Percentiles rank a stretch among this genome's conserved stretches.
These are phyloP conservation scores for Funneliformis caledonium DNA, from an alignment of 371 early-diverging fungal genomes.

Conservation along the genomic window DNA sequence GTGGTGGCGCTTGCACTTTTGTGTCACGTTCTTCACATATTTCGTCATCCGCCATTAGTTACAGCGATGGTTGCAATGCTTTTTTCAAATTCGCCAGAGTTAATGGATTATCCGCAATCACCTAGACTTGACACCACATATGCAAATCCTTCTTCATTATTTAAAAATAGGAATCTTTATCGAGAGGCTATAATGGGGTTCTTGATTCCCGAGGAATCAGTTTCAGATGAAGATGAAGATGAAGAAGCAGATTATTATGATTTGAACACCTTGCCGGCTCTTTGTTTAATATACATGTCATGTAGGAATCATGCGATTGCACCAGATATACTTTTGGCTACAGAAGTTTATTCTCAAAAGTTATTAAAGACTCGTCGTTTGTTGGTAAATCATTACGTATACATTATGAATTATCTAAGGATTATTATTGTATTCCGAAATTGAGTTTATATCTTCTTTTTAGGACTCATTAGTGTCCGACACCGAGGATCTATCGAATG, in stretches of 20 bases:
- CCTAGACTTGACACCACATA: neutral
- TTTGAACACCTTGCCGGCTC: constrained; percentile 43
- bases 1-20: constrained; percentile 46
- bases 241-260: constrained; percentile 27
- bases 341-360: constrained; percentile 50
- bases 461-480: neutral
- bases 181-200: constrained; percentile 45
- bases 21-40: constrained; percentile 49
- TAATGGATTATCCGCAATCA: constrained; percentile 22
- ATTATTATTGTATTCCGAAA: neutral
- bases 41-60: constrained; percentile 47
- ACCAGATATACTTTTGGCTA: constrained; percentile 47
- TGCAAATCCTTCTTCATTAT: neutral
- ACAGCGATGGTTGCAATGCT: constrained; percentile 47
- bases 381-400: constrained; percentile 40
- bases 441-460: neutral
- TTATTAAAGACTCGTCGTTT: constrained; percentile 45
- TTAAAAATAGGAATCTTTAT: constrained; percentile 43
- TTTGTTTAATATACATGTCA: constrained; percentile 45
- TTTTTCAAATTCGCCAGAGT: constrained; percentile 42
- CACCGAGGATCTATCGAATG: neutral
- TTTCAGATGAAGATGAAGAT: constrained; percentile 38
- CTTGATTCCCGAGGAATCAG: constrained; percentile 38
- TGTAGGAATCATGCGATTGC: constrained; percentile 48
- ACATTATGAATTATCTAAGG: neutral